A percentile compares a stretch with the other conserved stretches of the same genome.
Evolutionary conservation across 106 monocot species (phyloP).

Genomic region (Posidonia australis): DNA sequence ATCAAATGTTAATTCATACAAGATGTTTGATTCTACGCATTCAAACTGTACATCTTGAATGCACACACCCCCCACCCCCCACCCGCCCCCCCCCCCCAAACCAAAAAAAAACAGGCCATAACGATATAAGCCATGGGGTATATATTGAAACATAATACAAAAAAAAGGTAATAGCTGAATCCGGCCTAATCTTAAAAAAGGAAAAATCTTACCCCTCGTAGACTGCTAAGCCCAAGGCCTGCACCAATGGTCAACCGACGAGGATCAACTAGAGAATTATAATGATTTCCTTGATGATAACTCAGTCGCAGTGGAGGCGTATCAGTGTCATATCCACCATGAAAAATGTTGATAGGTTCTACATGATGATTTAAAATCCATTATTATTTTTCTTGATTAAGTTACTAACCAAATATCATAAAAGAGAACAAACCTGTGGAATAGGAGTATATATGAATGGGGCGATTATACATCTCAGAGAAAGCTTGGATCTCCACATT

Average conservation of each 20-base stretch:
- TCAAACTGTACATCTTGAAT: too few species aligned
- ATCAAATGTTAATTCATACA: too few species aligned
- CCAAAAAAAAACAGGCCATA: too few species aligned
- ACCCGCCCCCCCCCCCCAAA: too few species aligned
- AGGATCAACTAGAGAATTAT: slow-evolving; percentile 96
- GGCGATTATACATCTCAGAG: slow-evolving; percentile 97
- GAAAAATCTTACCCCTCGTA: slow-evolving; percentile 52
- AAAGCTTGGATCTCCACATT: slow-evolving; percentile 95
- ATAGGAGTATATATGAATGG: slow-evolving; percentile 97
- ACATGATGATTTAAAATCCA: slow-evolving; percentile 11
- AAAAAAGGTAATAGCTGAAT: too few species aligned
- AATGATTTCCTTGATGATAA: slow-evolving; percentile 96
- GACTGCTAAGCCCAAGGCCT: slow-evolving; percentile 88
- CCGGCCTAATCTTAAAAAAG: not conserved
- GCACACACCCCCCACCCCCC: too few species aligned
- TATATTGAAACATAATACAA: too few species aligned
- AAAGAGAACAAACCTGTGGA: slow-evolving; percentile 45
- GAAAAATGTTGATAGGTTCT: slow-evolving; percentile 99
- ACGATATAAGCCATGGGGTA: too few species aligned
- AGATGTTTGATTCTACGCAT: too few species aligned
- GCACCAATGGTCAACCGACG: slow-evolving; percentile 65
- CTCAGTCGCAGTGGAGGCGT: slow-evolving; percentile 89
- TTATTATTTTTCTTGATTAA: not conserved
- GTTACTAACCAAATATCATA: not conserved
- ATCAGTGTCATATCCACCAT: slow-evolving; percentile 86